phyloP scores from a whole-genome alignment of 1,139 yeast species.

The Pneumocystis sp. region DNA sequence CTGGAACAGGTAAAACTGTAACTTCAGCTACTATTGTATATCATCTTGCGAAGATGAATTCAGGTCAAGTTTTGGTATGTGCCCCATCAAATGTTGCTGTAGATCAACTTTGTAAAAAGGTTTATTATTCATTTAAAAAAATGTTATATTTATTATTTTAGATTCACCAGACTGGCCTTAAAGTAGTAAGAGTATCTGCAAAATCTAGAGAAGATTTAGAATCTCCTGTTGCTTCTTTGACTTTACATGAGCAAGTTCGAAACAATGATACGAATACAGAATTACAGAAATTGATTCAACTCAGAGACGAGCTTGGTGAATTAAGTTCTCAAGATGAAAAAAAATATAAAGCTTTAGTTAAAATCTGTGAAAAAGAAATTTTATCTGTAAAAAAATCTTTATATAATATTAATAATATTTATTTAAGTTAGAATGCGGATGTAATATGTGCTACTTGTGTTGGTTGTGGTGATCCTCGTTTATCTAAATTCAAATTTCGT shows the following conservation, averaged over 20 bases:
- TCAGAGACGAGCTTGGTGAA: slow-evolving; percentile 55
- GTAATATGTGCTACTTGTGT: slow-evolving; percentile 77
- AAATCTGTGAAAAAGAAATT: slow-evolving; percentile 23
- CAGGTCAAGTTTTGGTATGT: slow-evolving; percentile 63
- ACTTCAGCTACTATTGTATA: slow-evolving; percentile 82
- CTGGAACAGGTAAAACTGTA: slow-evolving; percentile 93
- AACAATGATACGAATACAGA: slow-evolving; percentile 56
- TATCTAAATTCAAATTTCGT: slow-evolving; percentile 40
- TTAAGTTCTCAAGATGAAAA: slow-evolving; percentile 52
- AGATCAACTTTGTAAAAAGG: slow-evolving; percentile 41
- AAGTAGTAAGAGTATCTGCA: slow-evolving; percentile 64
- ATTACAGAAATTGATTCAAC: slow-evolving; percentile 46
- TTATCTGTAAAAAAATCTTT: neutral
- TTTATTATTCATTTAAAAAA: slow-evolving; percentile 31
- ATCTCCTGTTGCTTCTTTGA: slow-evolving; percentile 37
- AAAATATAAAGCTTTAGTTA: slow-evolving; percentile 51
- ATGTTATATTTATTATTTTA: slow-evolving; percentile 19
- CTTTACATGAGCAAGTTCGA: slow-evolving; percentile 56
- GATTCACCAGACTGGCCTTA: slow-evolving; percentile 35
- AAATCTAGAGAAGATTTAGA: slow-evolving; percentile 71
- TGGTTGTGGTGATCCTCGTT: slow-evolving; percentile 66
- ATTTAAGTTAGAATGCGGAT: slow-evolving; percentile 40
- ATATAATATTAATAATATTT: slow-evolving; percentile 17
- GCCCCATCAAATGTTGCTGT: slow-evolving; percentile 96
- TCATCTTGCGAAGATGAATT: slow-evolving; percentile 48